Base-by-base conservation (phyloP, 1,284 basidiomycete genomes). In the Ceraceosorus guamensis region DNA sequence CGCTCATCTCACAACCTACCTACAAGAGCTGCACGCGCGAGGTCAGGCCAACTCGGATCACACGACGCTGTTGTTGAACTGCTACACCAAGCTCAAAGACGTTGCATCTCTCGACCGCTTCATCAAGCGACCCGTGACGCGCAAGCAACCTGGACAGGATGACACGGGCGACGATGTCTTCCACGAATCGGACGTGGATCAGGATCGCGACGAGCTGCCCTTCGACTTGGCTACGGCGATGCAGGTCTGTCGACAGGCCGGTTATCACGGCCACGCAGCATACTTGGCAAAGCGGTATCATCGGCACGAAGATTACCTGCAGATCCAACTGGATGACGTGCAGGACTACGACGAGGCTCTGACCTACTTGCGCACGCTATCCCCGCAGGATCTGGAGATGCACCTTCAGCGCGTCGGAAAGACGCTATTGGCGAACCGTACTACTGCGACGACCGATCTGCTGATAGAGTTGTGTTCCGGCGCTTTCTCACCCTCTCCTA, bases 141-240 rank as follows among this genome's bases (percentile, higher is more conserved):
- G 18, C 18, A 32, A 13, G 8, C 24, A 8, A n/a, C 34, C 30
- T n/a, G 30, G 39, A 2, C 24, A 16, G 6, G 56, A 56, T 51
- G 50, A 55, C 4, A 53, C 43, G 1, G 55, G 44, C 5, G 18
- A 46, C 30, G 34, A 16, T 24, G 33, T 48, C n/a, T 24, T 24
- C 3, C 39, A 41, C 39, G 39, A 41, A 16, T 13, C n/a, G 4
- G 49, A 18, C 6, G 46, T 48, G 18, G 18, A 14, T 37, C 16
- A 32, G 7, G 35, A 50, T 18, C 41, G 59, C 14, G 68, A 70
- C 49, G 89, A 89, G 68, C 82, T 93, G 1, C 91, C 91, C 0
- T 98, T 98, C 70, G 95, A 99, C 72, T 82, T 99, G 35, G 91
- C 93, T 57, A 97, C 93, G 0, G 95, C 91, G 0, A 96, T 98